Conservation (phyloP, 495 filamentous ascomycete species). For the Durotheca rogersii region DNA sequence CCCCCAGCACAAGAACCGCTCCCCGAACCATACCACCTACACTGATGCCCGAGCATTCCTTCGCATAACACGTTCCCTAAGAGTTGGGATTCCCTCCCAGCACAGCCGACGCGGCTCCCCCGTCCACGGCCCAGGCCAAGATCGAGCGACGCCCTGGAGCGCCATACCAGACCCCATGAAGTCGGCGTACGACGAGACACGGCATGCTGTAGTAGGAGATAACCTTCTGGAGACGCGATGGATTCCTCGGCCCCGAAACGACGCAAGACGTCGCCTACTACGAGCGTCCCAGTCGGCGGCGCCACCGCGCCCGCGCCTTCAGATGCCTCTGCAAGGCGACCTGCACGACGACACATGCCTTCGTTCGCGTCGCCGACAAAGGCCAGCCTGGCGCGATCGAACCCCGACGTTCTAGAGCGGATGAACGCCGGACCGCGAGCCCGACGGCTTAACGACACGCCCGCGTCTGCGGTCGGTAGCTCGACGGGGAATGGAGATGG, state of each 20-base stretch:
- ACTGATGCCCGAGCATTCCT: too few relatives aligned
- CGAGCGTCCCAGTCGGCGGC: slow-evolving; percentile 24
- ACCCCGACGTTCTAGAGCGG: slow-evolving; percentile 59
- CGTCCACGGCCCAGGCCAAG: background rate
- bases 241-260: slow-evolving; percentile 61
- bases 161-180: slow-evolving; percentile 1
- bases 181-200: slow-evolving; percentile 10
- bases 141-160: background rate
- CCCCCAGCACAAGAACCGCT: background rate
- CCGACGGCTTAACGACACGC: slow-evolving; percentile 31
- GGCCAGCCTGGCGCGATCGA: slow-evolving; percentile 62
- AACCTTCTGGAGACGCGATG: slow-evolving; percentile 39
- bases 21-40: too few relatives aligned
- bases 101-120: too few relatives aligned
- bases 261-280: slow-evolving; percentile 57
- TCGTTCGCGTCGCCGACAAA: slow-evolving; percentile 68
- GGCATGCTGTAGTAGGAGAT: slow-evolving; percentile 14
- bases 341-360: slow-evolving; percentile 40
- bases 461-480: slow-evolving; percentile 20
- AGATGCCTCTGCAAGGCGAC: slow-evolving; percentile 21
- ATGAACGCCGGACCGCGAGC: slow-evolving; percentile 43
- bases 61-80: background rate
- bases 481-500: slow-evolving; percentile 1
- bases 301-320: slow-evolving; percentile 22
- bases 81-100: too few relatives aligned